phyloP scores from a whole-genome alignment of 1,139 yeast species.

The Protomyces gravidus region DNA sequence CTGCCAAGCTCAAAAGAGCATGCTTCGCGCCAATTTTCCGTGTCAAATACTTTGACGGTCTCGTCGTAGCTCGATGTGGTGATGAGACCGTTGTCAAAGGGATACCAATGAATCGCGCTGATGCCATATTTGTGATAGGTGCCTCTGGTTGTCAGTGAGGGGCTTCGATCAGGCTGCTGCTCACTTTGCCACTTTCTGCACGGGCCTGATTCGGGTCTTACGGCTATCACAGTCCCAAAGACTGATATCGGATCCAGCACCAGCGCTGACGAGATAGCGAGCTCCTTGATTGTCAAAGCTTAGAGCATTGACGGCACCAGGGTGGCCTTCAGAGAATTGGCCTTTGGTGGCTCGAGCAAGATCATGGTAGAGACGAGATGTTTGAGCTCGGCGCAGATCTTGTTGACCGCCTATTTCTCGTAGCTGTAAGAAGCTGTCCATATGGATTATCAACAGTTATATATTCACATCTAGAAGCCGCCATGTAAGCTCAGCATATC shows the following conservation, averaged over 20 bases:
- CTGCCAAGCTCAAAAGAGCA: slow-evolving; percentile 56
- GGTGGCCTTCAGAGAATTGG: slow-evolving; percentile 3
- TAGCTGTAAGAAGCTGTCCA: slow-evolving; percentile 22
- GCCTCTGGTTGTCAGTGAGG: slow-evolving; percentile 11
- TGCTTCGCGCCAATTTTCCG: slow-evolving; percentile 55
- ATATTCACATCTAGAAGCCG: no score
- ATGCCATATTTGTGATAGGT: slow-evolving; percentile 59
- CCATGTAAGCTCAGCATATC: no score
- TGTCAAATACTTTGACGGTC: slow-evolving; percentile 76
- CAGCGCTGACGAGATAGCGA: slow-evolving; percentile 12
- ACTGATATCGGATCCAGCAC: not conserved
- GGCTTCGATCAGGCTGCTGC: not conserved
- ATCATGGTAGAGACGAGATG: slow-evolving; percentile 17
- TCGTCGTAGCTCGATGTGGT: slow-evolving; percentile 77
- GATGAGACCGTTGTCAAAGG: slow-evolving; percentile 80
- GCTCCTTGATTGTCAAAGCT: slow-evolving; percentile 17
- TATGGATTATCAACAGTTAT: no score
- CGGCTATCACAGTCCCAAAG: slow-evolving; percentile 12
- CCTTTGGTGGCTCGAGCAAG: not conserved
- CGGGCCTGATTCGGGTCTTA: not conserved
- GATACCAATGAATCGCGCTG: slow-evolving; percentile 82
- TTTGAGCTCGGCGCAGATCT: slow-evolving; percentile 16
- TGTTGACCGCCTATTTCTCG: slow-evolving; percentile 18
- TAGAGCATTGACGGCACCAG: slow-evolving; percentile 26
- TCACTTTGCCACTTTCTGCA: slow-evolving; percentile 1